Evolutionary conservation across 73 alveolate species (phyloP), one percentile per base, ranked within the genome.

Genomic region (Tetrahymena thermophila): DNA sequence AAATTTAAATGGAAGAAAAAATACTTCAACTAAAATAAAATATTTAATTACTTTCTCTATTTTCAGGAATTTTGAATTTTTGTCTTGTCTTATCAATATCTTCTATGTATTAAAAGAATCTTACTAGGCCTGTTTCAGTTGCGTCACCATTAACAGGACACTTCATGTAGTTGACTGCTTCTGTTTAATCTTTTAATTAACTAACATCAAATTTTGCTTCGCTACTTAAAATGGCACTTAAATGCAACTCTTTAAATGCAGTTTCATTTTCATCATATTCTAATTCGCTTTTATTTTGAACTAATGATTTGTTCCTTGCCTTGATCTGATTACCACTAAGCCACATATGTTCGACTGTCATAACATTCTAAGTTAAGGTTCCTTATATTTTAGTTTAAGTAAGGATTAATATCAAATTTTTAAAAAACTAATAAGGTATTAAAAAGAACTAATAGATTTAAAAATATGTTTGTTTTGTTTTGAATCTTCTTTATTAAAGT

Each of bases 311-410:
- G n/a, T 94, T 95, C 35, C 50, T 89, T 10, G 94, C 97, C 55
- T 57, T 95, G 31, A 85, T n/a, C 44, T 93, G 83, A 25, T 21
- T 19, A 13, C 95, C 94, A 95, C 96, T 97, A 94, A 97, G 98
- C 98, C 98, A 98, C 31, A 98, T 95, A 94, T 98, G 98, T 15
- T 98, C 98, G 14, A 97, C 99, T 7, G 99, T 98, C 99, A 98
- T 98, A 89, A 96, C 98, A 93, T 98, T 98, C 93, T 98, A 97
- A 17, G 99, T 98, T 37, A 98, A 97, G 10, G 99, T 98, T 38
- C 89, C 89, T 71, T 7, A n/a, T 5, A 21, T 57, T 57, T 57
- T 28, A n/a, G 25, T 56, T 19, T 10, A 10, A 10, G 8, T 9
- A 56, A 56, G 4, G 34, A 19, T 56, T 42, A 42, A 42, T 10